These are phyloP conservation scores for Actinomucor elegans DNA, from an alignment of 371 early-diverging fungal species.

Conservation along the genomic window DNA sequence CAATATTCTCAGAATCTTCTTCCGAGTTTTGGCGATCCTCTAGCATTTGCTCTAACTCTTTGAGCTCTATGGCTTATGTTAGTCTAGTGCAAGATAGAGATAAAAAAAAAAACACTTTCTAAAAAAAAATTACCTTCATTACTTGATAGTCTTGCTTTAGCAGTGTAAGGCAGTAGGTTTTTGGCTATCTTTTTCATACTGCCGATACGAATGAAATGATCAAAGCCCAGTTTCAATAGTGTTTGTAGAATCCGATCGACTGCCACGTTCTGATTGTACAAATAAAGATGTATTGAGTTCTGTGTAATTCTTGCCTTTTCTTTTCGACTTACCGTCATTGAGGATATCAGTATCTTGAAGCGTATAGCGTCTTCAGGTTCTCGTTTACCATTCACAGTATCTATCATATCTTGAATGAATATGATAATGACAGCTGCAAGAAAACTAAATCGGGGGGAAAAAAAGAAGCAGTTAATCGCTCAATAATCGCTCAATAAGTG, in stretches of 20 bases:
- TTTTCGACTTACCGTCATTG: conserved; percentile 58
- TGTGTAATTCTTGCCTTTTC: neutral
- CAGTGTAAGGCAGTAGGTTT: conserved; percentile 66
- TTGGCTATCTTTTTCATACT: conserved; percentile 79
- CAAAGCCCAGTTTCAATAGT: conserved; percentile 71
- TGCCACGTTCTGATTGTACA: conserved; percentile 83
- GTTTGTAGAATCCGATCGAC: conserved; percentile 83
- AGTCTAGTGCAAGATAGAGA: neutral
- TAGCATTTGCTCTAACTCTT: conserved; percentile 74
- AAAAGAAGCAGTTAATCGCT: neutral
- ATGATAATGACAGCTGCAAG: conserved; percentile 78
- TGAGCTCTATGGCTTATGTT: too few relatives aligned
- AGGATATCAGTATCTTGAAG: conserved; percentile 60
- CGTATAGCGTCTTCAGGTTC: conserved; percentile 39
- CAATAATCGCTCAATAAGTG: neutral
- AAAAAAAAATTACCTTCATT: conserved; percentile 44
- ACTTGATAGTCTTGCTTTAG: conserved; percentile 50
- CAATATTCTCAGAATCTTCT: conserved; percentile 56
- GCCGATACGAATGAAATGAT: conserved; percentile 83
- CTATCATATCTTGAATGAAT: conserved; percentile 63
- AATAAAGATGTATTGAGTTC: too few relatives aligned
- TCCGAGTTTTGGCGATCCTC: conserved; percentile 56
- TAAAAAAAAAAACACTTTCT: neutral
- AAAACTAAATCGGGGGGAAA: conserved; percentile 45
- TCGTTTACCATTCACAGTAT: conserved; percentile 35